Conservation (phyloP, 2,329 filamentous ascomycete genomes). For the Colletotrichum shisoi region DNA sequence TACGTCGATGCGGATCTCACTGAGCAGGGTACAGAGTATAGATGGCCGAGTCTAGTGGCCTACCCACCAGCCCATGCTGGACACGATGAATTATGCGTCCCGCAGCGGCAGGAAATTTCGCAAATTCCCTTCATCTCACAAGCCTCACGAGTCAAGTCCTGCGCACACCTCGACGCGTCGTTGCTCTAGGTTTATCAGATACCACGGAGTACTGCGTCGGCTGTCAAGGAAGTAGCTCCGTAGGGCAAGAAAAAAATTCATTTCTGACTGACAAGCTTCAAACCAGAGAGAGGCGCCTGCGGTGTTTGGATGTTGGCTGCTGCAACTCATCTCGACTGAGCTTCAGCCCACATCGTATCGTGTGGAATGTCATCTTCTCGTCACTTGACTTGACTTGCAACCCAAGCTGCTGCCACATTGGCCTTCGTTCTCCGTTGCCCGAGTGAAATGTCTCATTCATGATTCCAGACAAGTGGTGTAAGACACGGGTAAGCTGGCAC, state of each 20-base stretch:
- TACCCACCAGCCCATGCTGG: constrained; percentile 4
- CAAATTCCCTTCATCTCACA: constrained; percentile 8
- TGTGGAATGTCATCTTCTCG: constrained; percentile 22
- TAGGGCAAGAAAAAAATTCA: neutral
- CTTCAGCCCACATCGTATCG: neutral
- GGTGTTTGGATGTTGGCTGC: neutral
- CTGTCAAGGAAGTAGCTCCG: neutral
- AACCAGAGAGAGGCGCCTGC: neutral
- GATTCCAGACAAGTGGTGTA: neutral
- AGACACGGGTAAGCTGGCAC: constrained; percentile 2
- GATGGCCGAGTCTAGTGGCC: neutral
- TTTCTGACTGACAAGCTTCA: neutral
- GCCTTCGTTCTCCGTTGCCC: neutral
- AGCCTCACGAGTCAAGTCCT: constrained; percentile 15
- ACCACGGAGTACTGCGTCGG: neutral
- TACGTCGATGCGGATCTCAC: constrained; percentile 16
- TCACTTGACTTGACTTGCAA: constrained; percentile 25
- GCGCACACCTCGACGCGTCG: neutral
- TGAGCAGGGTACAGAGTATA: neutral
- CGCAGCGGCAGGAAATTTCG: constrained; percentile 14
- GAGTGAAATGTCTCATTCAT: neutral
- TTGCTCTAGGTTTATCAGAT: neutral
- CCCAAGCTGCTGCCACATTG: neutral
- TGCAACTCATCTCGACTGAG: constrained; percentile 7
- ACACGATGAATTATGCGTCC: constrained; percentile 10